These are phyloP conservation scores for Mycena maculata DNA, from an alignment of 768 basidiomycete genomes.

Conservation along the genomic window DNA sequence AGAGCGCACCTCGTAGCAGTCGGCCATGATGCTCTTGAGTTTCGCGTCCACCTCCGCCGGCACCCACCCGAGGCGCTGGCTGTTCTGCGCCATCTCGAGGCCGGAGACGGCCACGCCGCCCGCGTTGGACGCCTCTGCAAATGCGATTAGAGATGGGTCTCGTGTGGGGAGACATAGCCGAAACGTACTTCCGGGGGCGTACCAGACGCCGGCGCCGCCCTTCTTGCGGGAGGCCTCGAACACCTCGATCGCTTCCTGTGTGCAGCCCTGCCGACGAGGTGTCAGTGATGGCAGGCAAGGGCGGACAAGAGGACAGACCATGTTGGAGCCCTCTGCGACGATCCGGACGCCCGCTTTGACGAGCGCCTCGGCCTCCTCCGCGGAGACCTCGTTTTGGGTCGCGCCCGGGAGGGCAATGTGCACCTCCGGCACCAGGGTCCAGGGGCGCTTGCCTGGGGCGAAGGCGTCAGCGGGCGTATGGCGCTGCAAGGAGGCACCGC, in stretches of 20 bases:
- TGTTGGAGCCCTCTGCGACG: constrained; percentile 83
- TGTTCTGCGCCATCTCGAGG: constrained; percentile 87
- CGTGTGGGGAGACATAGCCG: neutral
- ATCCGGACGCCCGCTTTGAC: constrained; percentile 75
- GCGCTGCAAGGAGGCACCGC: too few species aligned
- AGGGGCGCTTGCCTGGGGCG: constrained; percentile 68
- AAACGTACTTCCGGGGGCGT: constrained; percentile 75
- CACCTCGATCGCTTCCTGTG: constrained; percentile 76
- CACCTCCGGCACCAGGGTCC: constrained; percentile 70
- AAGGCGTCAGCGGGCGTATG: constrained; percentile 36
- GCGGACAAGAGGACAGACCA: constrained; percentile 48
- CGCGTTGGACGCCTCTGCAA: constrained; percentile 64
- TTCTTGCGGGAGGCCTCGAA: constrained; percentile 72
- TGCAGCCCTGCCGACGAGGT: constrained; percentile 60
- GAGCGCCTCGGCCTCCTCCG: constrained; percentile 76
- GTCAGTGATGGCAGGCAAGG: neutral
- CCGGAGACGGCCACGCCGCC: constrained; percentile 85
- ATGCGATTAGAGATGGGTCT: constrained; percentile 17
- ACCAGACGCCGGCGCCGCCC: constrained; percentile 66
- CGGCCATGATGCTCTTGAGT: constrained; percentile 77
- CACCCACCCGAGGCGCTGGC: constrained; percentile 72
- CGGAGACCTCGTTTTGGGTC: constrained; percentile 78
- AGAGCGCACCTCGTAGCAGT: constrained; percentile 61
- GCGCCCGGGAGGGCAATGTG: constrained; percentile 79
- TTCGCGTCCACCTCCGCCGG: constrained; percentile 73